A percentile compares a stretch with the other conserved stretches of the same genome.
These are phyloP conservation scores for Westerdykella aurantiaca DNA, from an alignment of 2,329 filamentous ascomycete genomes.

Conservation along the genomic window DNA sequence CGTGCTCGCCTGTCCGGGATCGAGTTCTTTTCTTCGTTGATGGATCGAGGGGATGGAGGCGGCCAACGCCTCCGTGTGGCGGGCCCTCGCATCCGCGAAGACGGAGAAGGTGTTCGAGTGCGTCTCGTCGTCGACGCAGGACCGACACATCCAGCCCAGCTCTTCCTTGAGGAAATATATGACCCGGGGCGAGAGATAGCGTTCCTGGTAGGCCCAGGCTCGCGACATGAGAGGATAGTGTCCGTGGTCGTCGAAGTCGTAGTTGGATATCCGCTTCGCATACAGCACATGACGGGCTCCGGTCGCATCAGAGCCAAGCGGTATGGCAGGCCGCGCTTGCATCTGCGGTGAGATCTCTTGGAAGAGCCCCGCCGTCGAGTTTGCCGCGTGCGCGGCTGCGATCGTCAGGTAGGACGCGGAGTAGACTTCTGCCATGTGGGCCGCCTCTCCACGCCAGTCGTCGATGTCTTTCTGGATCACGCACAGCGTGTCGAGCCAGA, in stretches of 20 bases:
- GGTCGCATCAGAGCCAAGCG: background rate
- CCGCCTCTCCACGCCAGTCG: background rate
- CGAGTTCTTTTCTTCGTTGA: background rate
- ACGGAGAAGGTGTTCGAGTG: background rate
- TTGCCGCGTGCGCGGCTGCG: background rate
- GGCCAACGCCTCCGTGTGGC: background rate
- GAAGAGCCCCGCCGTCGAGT: background rate
- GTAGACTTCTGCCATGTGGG: background rate
- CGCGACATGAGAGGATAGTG: background rate
- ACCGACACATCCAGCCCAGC: background rate
- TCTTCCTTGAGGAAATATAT: background rate
- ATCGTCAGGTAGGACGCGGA: background rate
- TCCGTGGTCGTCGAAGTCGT: background rate
- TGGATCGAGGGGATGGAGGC: background rate
- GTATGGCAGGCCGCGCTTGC: background rate
- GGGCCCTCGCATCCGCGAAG: background rate
- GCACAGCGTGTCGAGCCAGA: conserved; percentile 22
- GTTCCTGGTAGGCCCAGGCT: conserved; percentile 1
- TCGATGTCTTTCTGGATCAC: background rate
- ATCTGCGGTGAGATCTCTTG: background rate
- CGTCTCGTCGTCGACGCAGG: background rate
- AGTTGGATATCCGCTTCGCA: background rate
- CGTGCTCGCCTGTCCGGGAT: background rate
- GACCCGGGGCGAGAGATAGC: background rate
- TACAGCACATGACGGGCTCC: background rate